Evolutionary conservation across 768 basidiomycete species (phyloP).

Genomic region (Suillus subalutaceus): DNA sequence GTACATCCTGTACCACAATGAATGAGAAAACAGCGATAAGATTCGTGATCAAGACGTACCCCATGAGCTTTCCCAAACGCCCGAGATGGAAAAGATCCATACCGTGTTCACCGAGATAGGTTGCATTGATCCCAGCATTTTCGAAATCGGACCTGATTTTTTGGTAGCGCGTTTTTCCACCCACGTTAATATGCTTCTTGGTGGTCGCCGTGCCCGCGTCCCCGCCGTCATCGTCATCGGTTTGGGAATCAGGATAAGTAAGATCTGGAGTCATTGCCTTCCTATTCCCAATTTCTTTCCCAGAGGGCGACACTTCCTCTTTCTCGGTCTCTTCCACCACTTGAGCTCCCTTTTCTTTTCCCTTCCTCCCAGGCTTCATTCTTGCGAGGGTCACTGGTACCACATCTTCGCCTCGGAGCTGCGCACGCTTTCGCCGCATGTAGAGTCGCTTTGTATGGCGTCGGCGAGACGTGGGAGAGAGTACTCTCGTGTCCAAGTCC

Average conservation of each 20-base stretch:
- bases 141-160: conserved; percentile 46
- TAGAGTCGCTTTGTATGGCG: conserved; percentile 65
- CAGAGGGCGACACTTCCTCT: conserved; percentile 3
- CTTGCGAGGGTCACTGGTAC: conserved; percentile 19
- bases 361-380: conserved; percentile 43
- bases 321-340: neutral
- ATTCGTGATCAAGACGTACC: conserved; percentile 37
- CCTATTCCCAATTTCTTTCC: conserved; percentile 12
- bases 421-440: conserved; percentile 73
- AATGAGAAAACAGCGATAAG: conserved; percentile 23
- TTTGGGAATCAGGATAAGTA: conserved; percentile 14
- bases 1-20: conserved; percentile 24
- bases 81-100: conserved; percentile 46
- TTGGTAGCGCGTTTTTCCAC: conserved; percentile 40
- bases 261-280: conserved; percentile 10
- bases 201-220: conserved; percentile 11
- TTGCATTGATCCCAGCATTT: conserved; percentile 47
- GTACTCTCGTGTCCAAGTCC: conserved; percentile 20
- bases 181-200: conserved; percentile 34
- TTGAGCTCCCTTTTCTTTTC: neutral
- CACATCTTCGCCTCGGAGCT: conserved; percentile 37
- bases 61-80: conserved; percentile 41
- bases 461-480: conserved; percentile 54
- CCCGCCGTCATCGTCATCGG: conserved; percentile 14
- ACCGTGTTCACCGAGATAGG: conserved; percentile 43